Percentiles rank a stretch among this genome's conserved stretches.
Evolutionary conservation across 345 rosid genomes (phyloP).

Genomic region (Dovyalis caffra): DNA sequence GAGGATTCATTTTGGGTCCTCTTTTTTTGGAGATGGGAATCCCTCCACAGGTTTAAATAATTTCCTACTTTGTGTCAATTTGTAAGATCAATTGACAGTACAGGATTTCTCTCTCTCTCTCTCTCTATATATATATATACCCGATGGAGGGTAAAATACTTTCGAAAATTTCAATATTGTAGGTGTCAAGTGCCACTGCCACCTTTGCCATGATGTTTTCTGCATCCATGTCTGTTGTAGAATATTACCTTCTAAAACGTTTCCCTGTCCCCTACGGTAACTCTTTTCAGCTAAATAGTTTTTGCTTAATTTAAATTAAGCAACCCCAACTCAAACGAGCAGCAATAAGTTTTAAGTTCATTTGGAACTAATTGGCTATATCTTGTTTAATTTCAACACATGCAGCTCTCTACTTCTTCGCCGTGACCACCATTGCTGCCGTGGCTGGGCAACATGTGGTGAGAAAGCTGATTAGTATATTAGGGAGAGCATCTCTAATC

Average conservation of each 20-base stretch:
- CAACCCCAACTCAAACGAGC: background rate
- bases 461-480: constrained; percentile 10
- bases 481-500: constrained; percentile 30
- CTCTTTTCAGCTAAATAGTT: background rate
- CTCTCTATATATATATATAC: too few species aligned
- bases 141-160: too few species aligned
- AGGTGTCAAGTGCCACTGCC: constrained; percentile 86
- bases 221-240: constrained; percentile 80
- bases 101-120: too few species aligned
- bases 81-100: background rate
- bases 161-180: too few species aligned
- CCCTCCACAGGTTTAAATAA: constrained; percentile 41
- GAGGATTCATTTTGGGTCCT: constrained; percentile 49
- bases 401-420: constrained; percentile 28
- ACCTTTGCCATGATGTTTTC: constrained; percentile 86
- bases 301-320: background rate
- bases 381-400: background rate
- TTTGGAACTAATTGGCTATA: too few species aligned
- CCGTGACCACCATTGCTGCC: constrained; percentile 20
- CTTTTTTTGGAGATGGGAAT: constrained; percentile 43
- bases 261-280: constrained; percentile 80
- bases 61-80: background rate
- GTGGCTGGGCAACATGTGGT: constrained; percentile 23
- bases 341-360: background rate
- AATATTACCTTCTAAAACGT: constrained; percentile 76